phyloP scores from a whole-genome alignment of 148 eudicot species.

The Fallopia convolvulus region DNA sequence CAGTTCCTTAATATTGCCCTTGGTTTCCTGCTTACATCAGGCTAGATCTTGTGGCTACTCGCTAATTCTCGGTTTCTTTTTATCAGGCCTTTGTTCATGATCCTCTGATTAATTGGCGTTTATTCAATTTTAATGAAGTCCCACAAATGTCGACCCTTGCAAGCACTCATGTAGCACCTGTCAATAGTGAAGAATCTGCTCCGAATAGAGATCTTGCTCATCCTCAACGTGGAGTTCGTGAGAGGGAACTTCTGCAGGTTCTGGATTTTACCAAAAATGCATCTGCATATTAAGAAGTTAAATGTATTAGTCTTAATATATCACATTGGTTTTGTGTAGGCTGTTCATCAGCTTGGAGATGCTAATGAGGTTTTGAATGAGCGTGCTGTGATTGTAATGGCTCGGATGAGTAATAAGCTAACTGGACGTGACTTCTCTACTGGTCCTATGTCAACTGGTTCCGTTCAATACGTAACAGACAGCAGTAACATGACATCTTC shows the following conservation, averaged over 20 bases:
- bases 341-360: constrained; percentile 92
- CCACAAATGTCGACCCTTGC: constrained; percentile 69
- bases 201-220: constrained; percentile 55
- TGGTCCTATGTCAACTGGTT: constrained; percentile 36
- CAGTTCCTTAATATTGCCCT: background rate
- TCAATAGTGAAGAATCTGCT: constrained; percentile 58
- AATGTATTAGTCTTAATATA: constrained; percentile 5
- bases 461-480: constrained; percentile 50
- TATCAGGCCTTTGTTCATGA: constrained; percentile 95
- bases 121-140: constrained; percentile 94
- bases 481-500: constrained; percentile 45
- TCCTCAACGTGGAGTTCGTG: constrained; percentile 92
- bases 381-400: constrained; percentile 96
- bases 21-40: background rate
- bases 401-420: constrained; percentile 94
- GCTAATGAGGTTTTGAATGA: constrained; percentile 96
- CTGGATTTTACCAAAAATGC: background rate
- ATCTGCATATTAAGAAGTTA: background rate
- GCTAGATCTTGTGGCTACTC: background rate
- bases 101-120: constrained; percentile 97
- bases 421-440: constrained; percentile 91
- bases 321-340: constrained; percentile 33
- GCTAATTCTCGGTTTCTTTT: constrained; percentile 5
- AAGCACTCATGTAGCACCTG: constrained; percentile 51
- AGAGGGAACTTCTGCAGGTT: constrained; percentile 94